Base-by-base conservation (phyloP, 768 basidiomycete genomes). In the Kwoniella botswanensis region DNA sequence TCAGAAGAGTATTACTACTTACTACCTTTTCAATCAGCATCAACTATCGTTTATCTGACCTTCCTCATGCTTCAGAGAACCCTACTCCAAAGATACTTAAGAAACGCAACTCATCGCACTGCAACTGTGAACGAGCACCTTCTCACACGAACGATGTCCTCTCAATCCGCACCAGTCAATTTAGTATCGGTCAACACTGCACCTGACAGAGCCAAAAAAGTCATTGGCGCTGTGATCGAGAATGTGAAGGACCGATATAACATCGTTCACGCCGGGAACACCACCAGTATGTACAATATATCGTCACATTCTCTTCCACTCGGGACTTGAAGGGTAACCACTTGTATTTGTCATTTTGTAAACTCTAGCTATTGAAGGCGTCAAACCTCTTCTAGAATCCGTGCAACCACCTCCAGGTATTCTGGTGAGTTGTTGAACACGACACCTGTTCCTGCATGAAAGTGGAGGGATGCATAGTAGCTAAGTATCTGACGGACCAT, bases 121-220 rank as follows among this genome's bases (percentile, higher is more conserved):
- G 44, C 44, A 46, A 46, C 44, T 26, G 26, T 46, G 44, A 46
- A 12, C 44, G 17, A 46, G 11, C 17, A 17, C 17, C 1, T 46
- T 12, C 3, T n/a, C n/a, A 24, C 24, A n/a, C 67, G 59, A 12
- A 62, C 50, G 4, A 71, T 71, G 70, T 60, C 70, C 18, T 50
- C 64, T 26, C 13, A 60, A 13, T 29, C 50, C 44, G 18, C 22
- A 10, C 75, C 77, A 24, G 58, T 79, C 71, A 79, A 74, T 66
- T 75, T 82, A 52, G 73, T 82, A 44, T 76, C 77, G 35, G 81
- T 82, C 55, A 82, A 82, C 66, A 82, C 79, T 17, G 72, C 73
- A 24, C 82, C 82, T 18, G 82, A 82, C n/a, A 73, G 82, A 12
- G 82, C 82, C 1, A 77, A 74, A 63, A 71, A 75, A 46, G 73